Conservation (phyloP, 495 filamentous ascomycete species). For the Hyphodiscus hymeniophilus region DNA sequence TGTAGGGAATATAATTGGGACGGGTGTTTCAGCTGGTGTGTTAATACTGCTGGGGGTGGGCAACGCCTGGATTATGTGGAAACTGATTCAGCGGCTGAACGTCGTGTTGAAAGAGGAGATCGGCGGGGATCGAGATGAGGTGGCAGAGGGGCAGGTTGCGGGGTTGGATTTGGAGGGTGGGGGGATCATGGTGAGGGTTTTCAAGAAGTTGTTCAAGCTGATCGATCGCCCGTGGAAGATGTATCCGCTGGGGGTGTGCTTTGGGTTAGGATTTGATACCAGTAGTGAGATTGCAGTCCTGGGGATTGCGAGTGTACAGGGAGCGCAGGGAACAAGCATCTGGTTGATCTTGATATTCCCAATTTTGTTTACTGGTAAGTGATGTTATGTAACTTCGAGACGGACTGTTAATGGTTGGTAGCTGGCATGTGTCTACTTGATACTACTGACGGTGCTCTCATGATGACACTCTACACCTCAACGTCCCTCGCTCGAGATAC, state of each 20-base stretch:
- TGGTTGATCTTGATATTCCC: conserved; percentile 96
- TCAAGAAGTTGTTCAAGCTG: conserved; percentile 70
- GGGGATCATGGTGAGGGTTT: conserved; percentile 62
- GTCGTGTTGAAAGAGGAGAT: conserved; percentile 40
- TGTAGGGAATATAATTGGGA: conserved; percentile 83
- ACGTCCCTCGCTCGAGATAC: conserved; percentile 64
- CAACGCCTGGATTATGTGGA: conserved; percentile 78
- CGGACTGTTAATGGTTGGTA: neutral
- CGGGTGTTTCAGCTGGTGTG: conserved; percentile 73
- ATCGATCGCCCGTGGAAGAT: conserved; percentile 97
- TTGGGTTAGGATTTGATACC: conserved; percentile 94
- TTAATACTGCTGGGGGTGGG: conserved; percentile 73
- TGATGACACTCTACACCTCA: conserved; percentile 89
- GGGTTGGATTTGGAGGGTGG: conserved; percentile 65
- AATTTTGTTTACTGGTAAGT: conserved; percentile 72
- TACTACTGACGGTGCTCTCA: conserved; percentile 75
- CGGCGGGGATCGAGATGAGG: conserved; percentile 14
- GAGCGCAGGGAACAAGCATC: conserved; percentile 73
- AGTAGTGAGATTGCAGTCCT: conserved; percentile 89
- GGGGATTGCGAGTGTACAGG: conserved; percentile 82
- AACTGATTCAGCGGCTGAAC: conserved; percentile 59
- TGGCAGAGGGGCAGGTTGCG: conserved; percentile 32
- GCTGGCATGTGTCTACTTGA: conserved; percentile 25
- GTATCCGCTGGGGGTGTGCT: conserved; percentile 83
- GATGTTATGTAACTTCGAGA: neutral